Evolutionary conservation across 345 rosid genomes (phyloP), one percentile per base, ranked within the genome.

Genomic region (Salix suchowensis): DNA sequence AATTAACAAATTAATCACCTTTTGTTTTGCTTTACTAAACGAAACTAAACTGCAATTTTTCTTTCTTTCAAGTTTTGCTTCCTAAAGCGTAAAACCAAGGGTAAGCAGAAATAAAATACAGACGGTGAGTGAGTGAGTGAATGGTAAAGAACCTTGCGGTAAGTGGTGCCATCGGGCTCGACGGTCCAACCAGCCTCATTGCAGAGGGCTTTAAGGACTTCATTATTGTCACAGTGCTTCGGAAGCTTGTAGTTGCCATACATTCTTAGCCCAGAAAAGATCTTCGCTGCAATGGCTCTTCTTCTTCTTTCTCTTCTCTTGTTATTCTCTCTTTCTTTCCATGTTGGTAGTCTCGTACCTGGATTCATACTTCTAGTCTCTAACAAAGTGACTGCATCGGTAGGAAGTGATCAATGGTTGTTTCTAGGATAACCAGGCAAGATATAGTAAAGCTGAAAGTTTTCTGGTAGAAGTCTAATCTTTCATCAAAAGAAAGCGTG

Each of bases 311-410:
- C 98, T 74, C 98, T 85, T 55, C 87, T 85, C 90, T 88, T 93
- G 88, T 93, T 93, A 85, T 91, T 93, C 87, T 93, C 97, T 79
- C 98, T 85, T 68, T 93, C 98, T 80, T 87, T 93, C 94, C 91
- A 89, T 54, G 98, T 88, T 64, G 98, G 98, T 80, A 88, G 74
- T 68, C 97, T 88, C 80, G 93, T 72, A 65, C 96, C 96, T 34
- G 97, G 81, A 78, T 91, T 89, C 94, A 91, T 91, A 70, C 76
- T 23, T 37, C 32, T 66, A 21, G 69, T 55, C 62, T 55, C 24
- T 34, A 37, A 4, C 40, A 30, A 66, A 66, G 13, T 18, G 44
- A 5, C 21, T 15, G 40, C n/a, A 66, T 34, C 36, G 36, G 69
- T 19, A 55, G 4, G 62, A n/a, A 9, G 11, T 11, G 26, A n/a